Percentiles rank a stretch among this genome's conserved stretches.
phyloP scores from a whole-genome alignment of 2,329 filamentous ascomycete genomes.

The Arachnomyces sp. region DNA sequence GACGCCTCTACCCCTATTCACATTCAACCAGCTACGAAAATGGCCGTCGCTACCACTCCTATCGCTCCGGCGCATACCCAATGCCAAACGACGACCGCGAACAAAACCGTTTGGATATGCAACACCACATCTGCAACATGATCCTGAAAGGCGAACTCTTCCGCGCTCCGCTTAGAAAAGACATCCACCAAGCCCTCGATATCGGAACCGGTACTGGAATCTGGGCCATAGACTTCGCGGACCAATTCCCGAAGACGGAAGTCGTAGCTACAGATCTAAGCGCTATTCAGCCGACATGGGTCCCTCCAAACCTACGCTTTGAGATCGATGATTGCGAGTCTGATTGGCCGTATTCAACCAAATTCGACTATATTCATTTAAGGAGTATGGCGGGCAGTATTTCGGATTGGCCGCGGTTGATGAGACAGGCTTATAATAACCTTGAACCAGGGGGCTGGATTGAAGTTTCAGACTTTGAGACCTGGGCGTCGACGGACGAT shows the following conservation, averaged over 20 bases:
- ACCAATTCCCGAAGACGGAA: constrained; percentile 23
- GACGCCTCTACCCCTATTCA: too few species aligned
- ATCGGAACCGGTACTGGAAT: constrained; percentile 12
- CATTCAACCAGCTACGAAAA: not conserved
- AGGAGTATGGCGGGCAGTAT: constrained; percentile 4
- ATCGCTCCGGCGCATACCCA: constrained; percentile 6
- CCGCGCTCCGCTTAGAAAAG: not conserved
- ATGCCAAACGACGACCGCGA: constrained; percentile 11
- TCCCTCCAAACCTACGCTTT: constrained; percentile 14
- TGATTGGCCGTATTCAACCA: constrained; percentile 9
- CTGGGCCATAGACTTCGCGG: constrained; percentile 14
- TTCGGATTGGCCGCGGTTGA: constrained; percentile 1
- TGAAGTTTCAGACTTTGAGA: constrained; percentile 22
- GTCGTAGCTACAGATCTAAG: constrained; percentile 37
- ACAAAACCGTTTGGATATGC: constrained; percentile 11
- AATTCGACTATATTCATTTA: constrained; percentile 11
- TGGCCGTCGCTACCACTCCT: not conserved
- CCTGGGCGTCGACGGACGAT: constrained; percentile 22
- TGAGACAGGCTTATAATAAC: constrained; percentile 22
- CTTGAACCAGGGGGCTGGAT: constrained; percentile 23
- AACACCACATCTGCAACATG: constrained; percentile 4
- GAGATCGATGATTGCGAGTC: constrained; percentile 10
- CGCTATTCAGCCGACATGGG: constrained; percentile 36
- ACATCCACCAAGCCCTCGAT: constrained; percentile 3
- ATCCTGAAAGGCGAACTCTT: constrained; percentile 1